A percentile compares a stretch with the other conserved stretches of the same genome.
Evolutionary conservation across 805 yeast species (phyloP).

Genomic region (Blastobotrys attinorum): DNA sequence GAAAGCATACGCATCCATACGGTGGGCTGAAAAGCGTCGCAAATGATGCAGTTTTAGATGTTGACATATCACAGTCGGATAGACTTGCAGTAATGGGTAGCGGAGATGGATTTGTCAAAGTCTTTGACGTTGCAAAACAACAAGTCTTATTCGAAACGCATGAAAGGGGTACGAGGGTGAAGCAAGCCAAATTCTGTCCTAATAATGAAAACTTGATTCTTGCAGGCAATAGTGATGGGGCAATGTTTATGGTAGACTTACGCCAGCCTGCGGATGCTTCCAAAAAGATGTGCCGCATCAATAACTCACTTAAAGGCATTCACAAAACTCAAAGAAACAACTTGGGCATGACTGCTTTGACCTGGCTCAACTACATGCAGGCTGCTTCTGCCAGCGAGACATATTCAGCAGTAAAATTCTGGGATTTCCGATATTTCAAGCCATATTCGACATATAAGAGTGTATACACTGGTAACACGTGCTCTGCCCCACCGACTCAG

Average conservation of each 20-base stretch:
- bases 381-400: slow-evolving; percentile 17
- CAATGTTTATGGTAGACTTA: slow-evolving; percentile 9
- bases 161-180: slow-evolving; percentile 2
- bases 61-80: slow-evolving; percentile 3
- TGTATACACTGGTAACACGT: slow-evolving; percentile 3
- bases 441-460: slow-evolving; percentile 1
- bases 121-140: slow-evolving; percentile 5
- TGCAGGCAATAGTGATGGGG: slow-evolving; percentile 11
- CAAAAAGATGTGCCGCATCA: background rate
- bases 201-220: slow-evolving; percentile 1
- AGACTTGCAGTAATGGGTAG: slow-evolving; percentile 5
- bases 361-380: slow-evolving; percentile 16
- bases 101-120: slow-evolving; percentile 4
- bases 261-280: background rate
- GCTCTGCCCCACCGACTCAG: slow-evolving; percentile 3
- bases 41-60: slow-evolving; percentile 8
- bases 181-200: slow-evolving; percentile 12
- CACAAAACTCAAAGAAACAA: background rate
- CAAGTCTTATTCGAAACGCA: background rate
- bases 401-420: slow-evolving; percentile 17
- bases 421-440: slow-evolving; percentile 26
- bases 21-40: background rate
- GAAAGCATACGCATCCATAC: background rate
- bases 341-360: slow-evolving; percentile 16
- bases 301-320: no score